Percentiles rank a stretch among this genome's conserved stretches.
Conservation (phyloP, 2,329 filamentous ascomycete genomes). For the Talaromyces sp. region DNA sequence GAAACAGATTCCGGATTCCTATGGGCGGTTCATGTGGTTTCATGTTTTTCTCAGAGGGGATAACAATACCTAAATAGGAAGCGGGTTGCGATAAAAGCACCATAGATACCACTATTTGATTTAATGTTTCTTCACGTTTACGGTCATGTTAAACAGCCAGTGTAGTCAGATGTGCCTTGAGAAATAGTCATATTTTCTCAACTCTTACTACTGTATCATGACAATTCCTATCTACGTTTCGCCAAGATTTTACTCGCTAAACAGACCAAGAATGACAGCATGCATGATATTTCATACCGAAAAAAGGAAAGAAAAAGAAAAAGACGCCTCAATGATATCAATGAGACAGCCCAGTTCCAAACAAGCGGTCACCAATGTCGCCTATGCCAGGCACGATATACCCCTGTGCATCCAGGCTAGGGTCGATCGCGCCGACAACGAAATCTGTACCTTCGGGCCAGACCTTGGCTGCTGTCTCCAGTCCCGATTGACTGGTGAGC, state of each 20-base stretch:
- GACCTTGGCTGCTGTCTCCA: constrained; percentile 16
- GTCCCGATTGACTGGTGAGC: constrained; percentile 16
- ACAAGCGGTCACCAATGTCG: constrained; percentile 25
- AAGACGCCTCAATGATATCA: not conserved
- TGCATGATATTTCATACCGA: not conserved
- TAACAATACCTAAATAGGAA: not conserved
- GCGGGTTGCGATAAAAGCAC: constrained; percentile 12
- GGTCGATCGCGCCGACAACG: constrained; percentile 21
- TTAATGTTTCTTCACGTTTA: not conserved
- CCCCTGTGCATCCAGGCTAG: constrained; percentile 18
- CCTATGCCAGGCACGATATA: constrained; percentile 23
- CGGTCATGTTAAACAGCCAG: not conserved
- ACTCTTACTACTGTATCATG: not conserved
- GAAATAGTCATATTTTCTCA: not conserved
- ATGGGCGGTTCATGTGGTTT: not conserved
- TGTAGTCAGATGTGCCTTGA: not conserved
- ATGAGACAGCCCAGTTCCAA: constrained; percentile 16
- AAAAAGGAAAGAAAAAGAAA: not conserved
- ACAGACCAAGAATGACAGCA: not conserved
- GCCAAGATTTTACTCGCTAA: not conserved
- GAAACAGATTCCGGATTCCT: not conserved
- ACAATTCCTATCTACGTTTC: not conserved
- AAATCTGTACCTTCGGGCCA: constrained; percentile 22
- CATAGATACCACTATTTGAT: constrained; percentile 26
- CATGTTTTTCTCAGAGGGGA: not conserved